These are phyloP conservation scores for Periconia sp. DNA, from an alignment of 2,329 filamentous ascomycete genomes.

Conservation along the genomic window DNA sequence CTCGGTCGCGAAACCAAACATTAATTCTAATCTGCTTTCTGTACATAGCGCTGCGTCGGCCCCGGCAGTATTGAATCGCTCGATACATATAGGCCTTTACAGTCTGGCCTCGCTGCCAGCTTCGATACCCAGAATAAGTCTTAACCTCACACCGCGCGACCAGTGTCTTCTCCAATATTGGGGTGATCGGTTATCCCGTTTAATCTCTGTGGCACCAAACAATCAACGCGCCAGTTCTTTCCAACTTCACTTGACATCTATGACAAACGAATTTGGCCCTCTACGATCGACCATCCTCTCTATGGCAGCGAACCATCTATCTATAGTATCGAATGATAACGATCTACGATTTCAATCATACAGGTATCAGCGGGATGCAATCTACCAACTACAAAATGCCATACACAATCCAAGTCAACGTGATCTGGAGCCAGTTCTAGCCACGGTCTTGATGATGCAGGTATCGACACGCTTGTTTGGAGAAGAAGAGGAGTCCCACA, in stretches of 20 bases:
- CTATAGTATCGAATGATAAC: conserved; percentile 23
- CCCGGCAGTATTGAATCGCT: conserved; percentile 6
- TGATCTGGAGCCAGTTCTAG: conserved; percentile 28
- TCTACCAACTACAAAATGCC: conserved; percentile 32
- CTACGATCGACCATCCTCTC: conserved; percentile 38
- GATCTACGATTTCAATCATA: conserved; percentile 31
- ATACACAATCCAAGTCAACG: conserved; percentile 29
- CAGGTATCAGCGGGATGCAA: conserved; percentile 34
- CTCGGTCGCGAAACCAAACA: conserved; percentile 1
- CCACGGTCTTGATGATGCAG: conserved; percentile 43
- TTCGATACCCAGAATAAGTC: too few relatives aligned
- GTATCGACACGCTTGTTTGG: conserved; percentile 36
- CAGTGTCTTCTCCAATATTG: conserved; percentile 36
- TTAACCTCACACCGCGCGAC: conserved; percentile 24
- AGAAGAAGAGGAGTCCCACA: conserved; percentile 29
- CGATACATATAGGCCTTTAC: background rate
- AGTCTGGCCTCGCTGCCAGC: background rate
- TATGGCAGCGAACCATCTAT: conserved; percentile 39
- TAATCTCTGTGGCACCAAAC: conserved; percentile 34
- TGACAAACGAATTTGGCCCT: conserved; percentile 30
- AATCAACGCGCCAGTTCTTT: conserved; percentile 26
- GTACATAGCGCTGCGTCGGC: conserved; percentile 19
- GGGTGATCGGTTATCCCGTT: conserved; percentile 28
- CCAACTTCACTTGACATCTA: conserved; percentile 34
- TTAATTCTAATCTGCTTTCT: too few relatives aligned